Base-by-base conservation (phyloP, 805 yeast species). In the Starmerella geochares region DNA sequence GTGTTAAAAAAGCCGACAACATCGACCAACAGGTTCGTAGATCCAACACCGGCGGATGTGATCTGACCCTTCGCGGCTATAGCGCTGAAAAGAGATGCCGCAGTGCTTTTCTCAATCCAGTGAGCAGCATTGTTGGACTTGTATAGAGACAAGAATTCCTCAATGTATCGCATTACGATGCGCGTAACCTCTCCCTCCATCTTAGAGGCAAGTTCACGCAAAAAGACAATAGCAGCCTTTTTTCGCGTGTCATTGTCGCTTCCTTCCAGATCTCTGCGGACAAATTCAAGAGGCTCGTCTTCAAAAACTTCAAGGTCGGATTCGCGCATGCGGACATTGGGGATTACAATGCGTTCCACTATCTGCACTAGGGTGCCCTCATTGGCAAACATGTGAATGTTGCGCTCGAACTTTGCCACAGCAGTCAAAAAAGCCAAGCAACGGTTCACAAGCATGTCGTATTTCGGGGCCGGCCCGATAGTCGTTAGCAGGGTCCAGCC, bases 271-370 rank as follows among this genome's bases (percentile, higher is more conserved):
- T 92, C 98, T 54, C 95, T 76, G 61, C 97, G 77, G 19, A 88
- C 88, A 63, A 75, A 92, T 60, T 86, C 94, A 48, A 92, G 82
- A 32, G 98, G 98, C 63, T 92, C 98, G 67, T 92, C 98, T 66
- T 92, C 98, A 65, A 92, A 90, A 54, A 81, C 66, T 65, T 94
- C 98, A 60, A 86, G 86, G 63, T 92, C 99, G 1, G 83, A 73
- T 50, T 83, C 90, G 61, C 97, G 79, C 52, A 92, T 74, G 10
- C 80, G 76, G 58, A 88, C 79, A 64, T 92, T 92, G 33, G 98
- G 98, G 54, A 92, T 72, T 46, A 92, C 79, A 55, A 92, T 83
- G 58, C 83, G 81, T 60, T 83, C 85, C 3, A 88, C 77, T 44
- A 92, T 76, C 62, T 83, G 87, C 56, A 79, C 78, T 59, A 92